Evolutionary conservation across 306 rosid species (phyloP).

Genomic region (Dryas octopetala): DNA sequence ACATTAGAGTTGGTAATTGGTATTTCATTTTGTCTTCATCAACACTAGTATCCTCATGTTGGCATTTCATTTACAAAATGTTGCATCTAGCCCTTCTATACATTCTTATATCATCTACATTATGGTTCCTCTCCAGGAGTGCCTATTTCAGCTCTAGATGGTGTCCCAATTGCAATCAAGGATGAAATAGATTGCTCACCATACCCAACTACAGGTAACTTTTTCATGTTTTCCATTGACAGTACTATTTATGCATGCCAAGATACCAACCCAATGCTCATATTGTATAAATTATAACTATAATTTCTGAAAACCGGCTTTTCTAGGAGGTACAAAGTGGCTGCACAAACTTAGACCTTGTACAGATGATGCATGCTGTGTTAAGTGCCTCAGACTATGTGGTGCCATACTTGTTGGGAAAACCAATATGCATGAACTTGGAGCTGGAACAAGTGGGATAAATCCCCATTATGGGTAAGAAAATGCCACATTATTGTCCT

Average conservation of each 20-base stretch:
- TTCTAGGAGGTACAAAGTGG: conserved; percentile 88
- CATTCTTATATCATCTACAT: conserved; percentile 12
- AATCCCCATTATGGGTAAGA: conserved; percentile 92
- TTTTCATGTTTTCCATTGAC: conserved; percentile 16
- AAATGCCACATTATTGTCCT: background rate
- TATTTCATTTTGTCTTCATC: background rate
- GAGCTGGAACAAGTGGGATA: conserved; percentile 93
- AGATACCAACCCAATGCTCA: background rate
- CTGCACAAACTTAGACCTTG: conserved; percentile 75
- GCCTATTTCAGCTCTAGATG: conserved; percentile 75
- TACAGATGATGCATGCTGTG: conserved; percentile 74
- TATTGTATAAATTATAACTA: background rate
- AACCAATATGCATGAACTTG: conserved; percentile 98
- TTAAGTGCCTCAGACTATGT: conserved; percentile 65
- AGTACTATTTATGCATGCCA: background rate
- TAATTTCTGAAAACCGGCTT: conserved; percentile 17
- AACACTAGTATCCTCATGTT: background rate
- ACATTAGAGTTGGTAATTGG: background rate
- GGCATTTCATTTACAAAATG: background rate
- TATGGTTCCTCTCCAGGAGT: conserved; percentile 45
- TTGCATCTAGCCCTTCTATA: background rate
- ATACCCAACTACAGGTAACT: conserved; percentile 87
- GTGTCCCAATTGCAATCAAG: conserved; percentile 81
- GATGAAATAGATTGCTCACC: conserved; percentile 95
- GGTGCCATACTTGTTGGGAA: conserved; percentile 90